A percentile compares a stretch with the other conserved stretches of the same genome.
Conservation (phyloP, 2,329 filamentous ascomycete genomes). For the Aschersonia sp. region DNA sequence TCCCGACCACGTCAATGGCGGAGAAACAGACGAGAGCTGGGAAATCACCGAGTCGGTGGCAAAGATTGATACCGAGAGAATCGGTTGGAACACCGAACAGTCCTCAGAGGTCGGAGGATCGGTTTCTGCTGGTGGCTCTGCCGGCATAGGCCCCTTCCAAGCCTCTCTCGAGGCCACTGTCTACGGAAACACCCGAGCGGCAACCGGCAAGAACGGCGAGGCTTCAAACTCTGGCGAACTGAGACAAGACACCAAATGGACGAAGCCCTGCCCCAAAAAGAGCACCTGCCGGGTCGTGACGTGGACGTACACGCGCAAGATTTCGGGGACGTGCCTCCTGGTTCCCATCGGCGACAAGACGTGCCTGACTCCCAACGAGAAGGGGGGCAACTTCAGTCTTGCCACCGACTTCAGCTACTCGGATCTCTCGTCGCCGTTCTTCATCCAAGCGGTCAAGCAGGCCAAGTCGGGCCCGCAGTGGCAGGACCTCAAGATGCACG, state of each 20-base stretch:
- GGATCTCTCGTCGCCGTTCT: no score
- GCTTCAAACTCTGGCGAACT: neutral
- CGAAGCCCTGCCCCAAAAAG: neutral
- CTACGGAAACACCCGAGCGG: neutral
- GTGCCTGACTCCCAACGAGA: neutral
- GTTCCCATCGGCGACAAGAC: neutral
- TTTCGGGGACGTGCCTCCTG: neutral
- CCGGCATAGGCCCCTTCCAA: neutral
- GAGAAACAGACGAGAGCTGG: neutral
- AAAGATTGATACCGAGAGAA: neutral
- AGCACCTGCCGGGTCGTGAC: neutral
- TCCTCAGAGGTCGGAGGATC: neutral
- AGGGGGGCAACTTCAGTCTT: no score
- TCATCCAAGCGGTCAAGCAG: no score
- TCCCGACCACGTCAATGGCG: neutral
- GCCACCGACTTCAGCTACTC: no score
- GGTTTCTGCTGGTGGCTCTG: neutral
- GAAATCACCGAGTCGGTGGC: neutral
- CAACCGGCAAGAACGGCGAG: neutral
- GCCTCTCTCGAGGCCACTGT: neutral
- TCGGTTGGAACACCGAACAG: neutral
- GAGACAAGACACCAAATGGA: neutral
- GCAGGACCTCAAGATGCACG: no score
- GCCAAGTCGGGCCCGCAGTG: no score
- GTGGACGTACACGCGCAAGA: neutral